Percentiles rank a stretch among this genome's conserved stretches.
Evolutionary conservation across 352 stramenopile species (phyloP).

Genomic region (Pythium dissotocum): DNA sequence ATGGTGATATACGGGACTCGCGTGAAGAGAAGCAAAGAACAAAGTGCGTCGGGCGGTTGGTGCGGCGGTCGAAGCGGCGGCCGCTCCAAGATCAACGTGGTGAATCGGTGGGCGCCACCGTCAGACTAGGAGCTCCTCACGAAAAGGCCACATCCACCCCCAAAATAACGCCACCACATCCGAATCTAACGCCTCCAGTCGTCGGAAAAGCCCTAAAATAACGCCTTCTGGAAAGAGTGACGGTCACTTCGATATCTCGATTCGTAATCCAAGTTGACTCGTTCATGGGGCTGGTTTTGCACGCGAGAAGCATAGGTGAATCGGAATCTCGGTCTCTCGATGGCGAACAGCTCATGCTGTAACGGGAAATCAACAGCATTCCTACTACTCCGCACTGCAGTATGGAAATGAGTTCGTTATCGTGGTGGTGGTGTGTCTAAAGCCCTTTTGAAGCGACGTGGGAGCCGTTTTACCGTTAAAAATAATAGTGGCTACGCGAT

Average conservation of each 20-base stretch:
- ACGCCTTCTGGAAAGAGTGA: neutral
- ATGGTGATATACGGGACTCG: conserved; percentile 30
- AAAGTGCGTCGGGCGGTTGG: neutral
- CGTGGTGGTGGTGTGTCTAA: too few species aligned
- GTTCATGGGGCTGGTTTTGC: neutral
- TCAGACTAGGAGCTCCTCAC: neutral
- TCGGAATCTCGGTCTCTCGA: neutral
- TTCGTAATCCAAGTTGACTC: conserved; percentile 1
- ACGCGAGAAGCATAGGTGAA: neutral
- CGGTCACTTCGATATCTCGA: neutral
- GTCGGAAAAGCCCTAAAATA: neutral
- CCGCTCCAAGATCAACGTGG: neutral
- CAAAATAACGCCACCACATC: neutral
- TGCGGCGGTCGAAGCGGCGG: neutral
- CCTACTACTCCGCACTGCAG: neutral
- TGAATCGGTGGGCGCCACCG: neutral
- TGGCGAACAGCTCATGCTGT: neutral
- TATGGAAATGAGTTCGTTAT: too few species aligned
- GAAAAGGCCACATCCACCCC: neutral
- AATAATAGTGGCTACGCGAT: neutral
- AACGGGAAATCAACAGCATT: neutral
- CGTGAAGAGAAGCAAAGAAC: neutral
- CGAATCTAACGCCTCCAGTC: conserved; percentile 7
- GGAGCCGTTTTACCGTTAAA: too few species aligned
- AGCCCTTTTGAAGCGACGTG: too few species aligned